Base-by-base conservation (phyloP, 2,329 filamentous ascomycete species). In the Diaporthe humulicola region DNA sequence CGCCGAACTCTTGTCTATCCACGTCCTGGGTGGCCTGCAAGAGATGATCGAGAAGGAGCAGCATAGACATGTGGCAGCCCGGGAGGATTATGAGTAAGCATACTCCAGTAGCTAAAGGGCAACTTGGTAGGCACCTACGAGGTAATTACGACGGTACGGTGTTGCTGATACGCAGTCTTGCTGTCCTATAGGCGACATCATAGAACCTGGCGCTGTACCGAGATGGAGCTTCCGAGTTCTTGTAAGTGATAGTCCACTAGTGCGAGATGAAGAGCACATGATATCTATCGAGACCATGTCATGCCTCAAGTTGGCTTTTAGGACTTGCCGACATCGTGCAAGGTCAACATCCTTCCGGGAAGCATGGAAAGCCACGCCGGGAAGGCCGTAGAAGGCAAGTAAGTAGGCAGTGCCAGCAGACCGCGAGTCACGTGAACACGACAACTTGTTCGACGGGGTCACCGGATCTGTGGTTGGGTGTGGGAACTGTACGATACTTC, bases 351-450 rank as follows among this genome's bases (percentile, higher is more conserved):
- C 25, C 14, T 42, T 12, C 25, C 36, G 36, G 36, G 2, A 30
- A 45, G n/a, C n/a, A 14, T 8, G 42, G n/a, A 14, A 61, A 60
- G 22, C 12, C n/a, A 25, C 22, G 22, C 36, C 19, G n/a, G 25
- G 25, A 38, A 0, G 3, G 33, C 15, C 19, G 56, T 38, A 14
- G 4, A 12, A 40, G 36, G n/a, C n/a, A n/a, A n/a, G n/a, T n/a
- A n/a, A n/a, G 36, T 5, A 28, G 36, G n/a, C 25, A 17, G 52
- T 33, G 52, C 28, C 57, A 25, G 28, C 2, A 42, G 12, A 40
- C 17, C 28, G n/a, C 36, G 38, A 19, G 58, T 61, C 58, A 61
- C 58, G 58, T 61, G 58, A 61, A 61, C n/a, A 19, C n/a, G n/a
- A 61, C 25, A n/a, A 42, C 15, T 42, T 25, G n/a, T n/a, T 61